Evolutionary conservation across 2,329 filamentous ascomycete genomes (phyloP).

Genomic region (Xylaria digitata): DNA sequence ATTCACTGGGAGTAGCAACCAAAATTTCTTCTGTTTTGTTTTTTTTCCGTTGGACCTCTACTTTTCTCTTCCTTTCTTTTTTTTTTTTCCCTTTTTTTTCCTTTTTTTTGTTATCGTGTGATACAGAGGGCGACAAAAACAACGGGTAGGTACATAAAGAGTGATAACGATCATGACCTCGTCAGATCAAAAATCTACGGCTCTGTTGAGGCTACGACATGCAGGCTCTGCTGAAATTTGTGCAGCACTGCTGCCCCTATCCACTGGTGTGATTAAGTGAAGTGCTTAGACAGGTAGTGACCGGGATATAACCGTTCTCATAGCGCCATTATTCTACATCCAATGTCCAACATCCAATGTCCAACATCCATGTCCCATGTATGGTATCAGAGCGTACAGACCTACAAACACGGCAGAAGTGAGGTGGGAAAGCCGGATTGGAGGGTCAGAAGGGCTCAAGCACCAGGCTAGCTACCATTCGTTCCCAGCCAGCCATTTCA

Average conservation of each 20-base stretch:
- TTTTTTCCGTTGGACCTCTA: not conserved
- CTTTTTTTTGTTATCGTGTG: not conserved
- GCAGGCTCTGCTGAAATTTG: not conserved
- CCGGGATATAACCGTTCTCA: constrained; percentile 2
- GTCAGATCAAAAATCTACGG: not conserved
- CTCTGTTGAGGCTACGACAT: constrained; percentile 8
- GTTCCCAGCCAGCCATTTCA: not conserved
- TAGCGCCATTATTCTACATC: not conserved
- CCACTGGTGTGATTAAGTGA: not conserved
- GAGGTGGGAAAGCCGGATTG: not conserved
- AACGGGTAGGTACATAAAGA: not conserved
- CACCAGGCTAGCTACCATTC: not conserved
- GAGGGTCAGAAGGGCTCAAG: not conserved
- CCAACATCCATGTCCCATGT: constrained; percentile 18
- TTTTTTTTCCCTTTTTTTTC: not conserved
- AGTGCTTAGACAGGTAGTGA: not conserved
- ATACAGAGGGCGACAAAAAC: too few species aligned
- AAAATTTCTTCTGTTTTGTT: constrained; percentile 1
- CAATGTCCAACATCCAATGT: constrained; percentile 17
- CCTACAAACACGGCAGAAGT: not conserved
- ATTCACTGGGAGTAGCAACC: constrained; percentile 24
- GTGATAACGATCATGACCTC: not conserved
- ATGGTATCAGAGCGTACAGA: not conserved
- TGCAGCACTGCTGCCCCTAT: constrained; percentile 4
- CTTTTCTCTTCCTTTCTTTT: not conserved